Base-by-base conservation (phyloP, 2,329 filamentous ascomycete species). In the Curvularia lunata region DNA sequence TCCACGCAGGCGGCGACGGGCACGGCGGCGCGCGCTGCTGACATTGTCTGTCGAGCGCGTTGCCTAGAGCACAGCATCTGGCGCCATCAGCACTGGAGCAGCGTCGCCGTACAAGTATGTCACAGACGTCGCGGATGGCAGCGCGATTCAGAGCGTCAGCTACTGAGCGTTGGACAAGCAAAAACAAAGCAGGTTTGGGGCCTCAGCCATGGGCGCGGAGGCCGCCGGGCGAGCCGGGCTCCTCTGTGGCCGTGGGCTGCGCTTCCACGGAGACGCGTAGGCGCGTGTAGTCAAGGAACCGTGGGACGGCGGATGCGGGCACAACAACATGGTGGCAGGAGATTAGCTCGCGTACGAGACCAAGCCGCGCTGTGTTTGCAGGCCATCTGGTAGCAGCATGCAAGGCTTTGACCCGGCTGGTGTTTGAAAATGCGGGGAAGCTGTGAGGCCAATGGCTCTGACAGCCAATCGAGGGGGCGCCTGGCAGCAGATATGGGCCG, bases 351-450 rank as follows among this genome's bases (percentile, higher is more conserved):
- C 8, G 19, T 23, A 47, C 13, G 23, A 21, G 30, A 21, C 45
- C 45, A 16, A 32, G 3, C 30, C 12, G 30, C 21, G 30, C 16
- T 43, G n/a, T 30, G 5, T 27, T 19, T n/a, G 9, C 27, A 30
- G 27, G 27, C 49, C 51, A 60, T 63, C 48, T 53, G 59, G 27
- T 68, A 72, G 68, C 56, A 62, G 59, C 58, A 59, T 64, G 57
- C 58, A 50, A 47, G 51, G 40, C 48, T 54, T 18, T 30, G 52
- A 48, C 54, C 50, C 61, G 59, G 54, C 30, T 52, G 50, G 54
- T 37, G 56, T 48, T 55, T 55, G 56, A 66, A 41, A 66, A 68
- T 75, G 72, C 71, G 72, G 71, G 72, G 72, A 74, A 66, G 63
- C 47, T 56, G 54, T 56, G 62, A 52, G 58, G 59, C 48, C 54